Conservation (phyloP, 2,329 filamentous ascomycete genomes). For the Neurospora crassa region DNA sequence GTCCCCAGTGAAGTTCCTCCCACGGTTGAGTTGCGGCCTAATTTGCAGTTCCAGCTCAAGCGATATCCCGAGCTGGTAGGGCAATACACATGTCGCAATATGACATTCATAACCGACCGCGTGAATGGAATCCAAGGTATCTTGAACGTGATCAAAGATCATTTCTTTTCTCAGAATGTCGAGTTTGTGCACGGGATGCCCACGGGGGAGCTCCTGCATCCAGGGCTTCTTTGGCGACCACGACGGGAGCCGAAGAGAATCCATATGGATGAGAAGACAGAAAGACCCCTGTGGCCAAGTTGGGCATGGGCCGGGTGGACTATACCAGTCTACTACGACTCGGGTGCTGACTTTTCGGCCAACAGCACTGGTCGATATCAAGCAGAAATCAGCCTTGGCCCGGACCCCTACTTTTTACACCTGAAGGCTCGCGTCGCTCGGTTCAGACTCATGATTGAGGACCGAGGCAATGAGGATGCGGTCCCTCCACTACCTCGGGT, state of each 20-base stretch:
- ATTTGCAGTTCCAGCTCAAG: neutral
- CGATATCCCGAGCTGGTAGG: neutral
- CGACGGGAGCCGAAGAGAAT: neutral
- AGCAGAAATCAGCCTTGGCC: neutral
- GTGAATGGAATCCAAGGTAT: neutral
- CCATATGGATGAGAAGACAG: neutral
- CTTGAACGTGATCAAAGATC: neutral
- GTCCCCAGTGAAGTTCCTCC: neutral
- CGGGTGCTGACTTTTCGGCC: neutral
- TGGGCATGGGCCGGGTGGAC: neutral
- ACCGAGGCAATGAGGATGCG: neutral
- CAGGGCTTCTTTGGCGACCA: neutral
- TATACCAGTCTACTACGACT: neutral
- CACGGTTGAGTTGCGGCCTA: neutral
- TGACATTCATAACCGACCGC: neutral
- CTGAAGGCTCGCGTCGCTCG: neutral
- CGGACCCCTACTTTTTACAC: neutral
- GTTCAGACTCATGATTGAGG: neutral
- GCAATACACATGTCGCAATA: neutral
- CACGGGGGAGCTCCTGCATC: neutral
- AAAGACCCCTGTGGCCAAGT: neutral
- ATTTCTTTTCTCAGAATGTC: neutral
- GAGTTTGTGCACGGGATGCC: neutral
- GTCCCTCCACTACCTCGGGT: neutral
- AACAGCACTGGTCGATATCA: neutral